Evolutionary conservation across 257 asterid species (phyloP).

Genomic region (Jacaranda copaia): DNA sequence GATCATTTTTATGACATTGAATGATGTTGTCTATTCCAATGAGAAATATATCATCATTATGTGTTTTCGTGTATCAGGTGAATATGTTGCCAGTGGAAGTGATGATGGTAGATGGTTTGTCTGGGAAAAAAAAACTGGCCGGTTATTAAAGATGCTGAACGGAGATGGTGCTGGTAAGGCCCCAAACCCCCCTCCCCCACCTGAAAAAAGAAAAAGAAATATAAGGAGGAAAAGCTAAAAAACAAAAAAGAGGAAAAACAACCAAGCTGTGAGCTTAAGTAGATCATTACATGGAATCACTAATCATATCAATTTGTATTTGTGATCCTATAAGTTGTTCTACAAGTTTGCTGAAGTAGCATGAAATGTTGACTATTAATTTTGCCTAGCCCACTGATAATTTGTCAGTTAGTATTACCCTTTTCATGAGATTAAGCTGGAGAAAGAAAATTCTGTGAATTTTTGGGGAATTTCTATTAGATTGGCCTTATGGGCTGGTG

Average conservation of each 20-base stretch:
- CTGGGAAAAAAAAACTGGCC: slow-evolving; percentile 94
- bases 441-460: neutral
- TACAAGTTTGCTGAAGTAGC: neutral
- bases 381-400: no score
- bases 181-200: neutral
- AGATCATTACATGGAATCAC: slow-evolving; percentile 6
- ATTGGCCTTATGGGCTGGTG: neutral
- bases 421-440: neutral
- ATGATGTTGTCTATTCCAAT: slow-evolving; percentile 15
- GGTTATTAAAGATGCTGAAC: slow-evolving; percentile 80
- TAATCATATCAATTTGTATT: slow-evolving; percentile 8
- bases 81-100: slow-evolving; percentile 93
- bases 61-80: slow-evolving; percentile 63
- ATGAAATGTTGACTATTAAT: no score
- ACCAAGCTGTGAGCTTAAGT: neutral
- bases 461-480: neutral
- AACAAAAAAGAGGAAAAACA: neutral
- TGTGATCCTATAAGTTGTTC: slow-evolving; percentile 11
- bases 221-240: no score
- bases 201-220: neutral
- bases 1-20: slow-evolving; percentile 11
- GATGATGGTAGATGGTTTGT: slow-evolving; percentile 99
- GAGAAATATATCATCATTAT: slow-evolving; percentile 23
- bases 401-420: no score
- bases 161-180: slow-evolving; percentile 91